Conservation (phyloP, 2,329 filamentous ascomycete species). For the Epichloe brachyelytri region DNA sequence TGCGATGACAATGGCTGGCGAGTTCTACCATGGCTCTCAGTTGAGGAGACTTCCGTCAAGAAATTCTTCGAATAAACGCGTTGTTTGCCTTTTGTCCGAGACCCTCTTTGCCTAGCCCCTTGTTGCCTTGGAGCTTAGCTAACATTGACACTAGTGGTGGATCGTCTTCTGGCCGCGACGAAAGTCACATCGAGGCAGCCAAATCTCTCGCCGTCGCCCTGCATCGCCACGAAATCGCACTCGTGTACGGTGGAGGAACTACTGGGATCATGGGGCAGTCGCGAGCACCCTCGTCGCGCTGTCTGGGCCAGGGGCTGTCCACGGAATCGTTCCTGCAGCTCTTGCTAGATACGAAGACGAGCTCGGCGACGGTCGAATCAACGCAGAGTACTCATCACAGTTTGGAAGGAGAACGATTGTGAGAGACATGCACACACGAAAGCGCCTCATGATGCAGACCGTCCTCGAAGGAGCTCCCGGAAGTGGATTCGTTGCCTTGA, state of each 20-base stretch:
- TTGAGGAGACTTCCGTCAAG: not conserved
- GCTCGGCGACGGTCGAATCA: constrained; percentile 24
- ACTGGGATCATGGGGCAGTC: constrained; percentile 89
- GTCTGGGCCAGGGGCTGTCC: constrained; percentile 65
- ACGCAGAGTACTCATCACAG: constrained; percentile 32
- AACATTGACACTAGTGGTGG: not conserved
- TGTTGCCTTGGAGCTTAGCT: not conserved
- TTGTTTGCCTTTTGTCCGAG: not conserved
- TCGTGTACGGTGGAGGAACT: constrained; percentile 90
- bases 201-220: constrained; percentile 59
- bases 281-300: constrained; percentile 74
- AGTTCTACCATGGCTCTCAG: not conserved
- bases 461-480: constrained; percentile 72
- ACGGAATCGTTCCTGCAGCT: constrained; percentile 81
- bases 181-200: constrained; percentile 64
- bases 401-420: constrained; percentile 82
- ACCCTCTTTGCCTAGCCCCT: not conserved
- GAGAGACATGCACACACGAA: constrained; percentile 87
- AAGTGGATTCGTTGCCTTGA: constrained; percentile 78
- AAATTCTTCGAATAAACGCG: not conserved
- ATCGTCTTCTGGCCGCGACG: constrained; percentile 45
- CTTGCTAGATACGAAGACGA: constrained; percentile 66
- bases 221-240: constrained; percentile 59
- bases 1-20: not conserved
- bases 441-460: constrained; percentile 79